A percentile compares a stretch with the other conserved stretches of the same genome.
phyloP scores from a whole-genome alignment of 108 stramenopile species.

The Thalassiosira profunda region DNA sequence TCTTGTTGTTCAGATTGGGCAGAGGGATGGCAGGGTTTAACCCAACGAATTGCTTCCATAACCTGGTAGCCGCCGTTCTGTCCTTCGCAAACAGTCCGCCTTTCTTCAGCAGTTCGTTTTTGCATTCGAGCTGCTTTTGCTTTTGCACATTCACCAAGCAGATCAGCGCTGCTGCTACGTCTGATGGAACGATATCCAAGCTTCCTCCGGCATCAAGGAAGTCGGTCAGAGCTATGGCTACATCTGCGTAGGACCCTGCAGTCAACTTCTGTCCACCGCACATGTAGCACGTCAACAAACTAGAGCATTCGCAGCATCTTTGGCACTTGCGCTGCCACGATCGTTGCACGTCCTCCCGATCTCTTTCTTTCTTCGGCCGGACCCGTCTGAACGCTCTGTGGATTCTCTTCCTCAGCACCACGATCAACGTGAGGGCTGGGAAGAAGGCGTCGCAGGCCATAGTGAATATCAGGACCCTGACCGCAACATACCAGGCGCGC shows the following conservation, averaged over 20 bases:
- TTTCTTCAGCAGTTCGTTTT: slow-evolving; percentile 25
- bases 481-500: background rate
- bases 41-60: slow-evolving; percentile 19
- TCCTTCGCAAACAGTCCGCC: slow-evolving; percentile 44
- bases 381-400: background rate
- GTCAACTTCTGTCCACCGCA: slow-evolving; percentile 83
- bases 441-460: slow-evolving; percentile 20
- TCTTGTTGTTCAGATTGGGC: background rate
- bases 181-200: slow-evolving; percentile 59
- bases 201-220: slow-evolving; percentile 80
- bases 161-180: slow-evolving; percentile 54
- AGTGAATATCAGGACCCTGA: slow-evolving; percentile 12
- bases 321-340: slow-evolving; percentile 56
- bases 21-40: too few relatives aligned
- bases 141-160: slow-evolving; percentile 51
- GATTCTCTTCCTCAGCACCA: slow-evolving; percentile 9
- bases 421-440: slow-evolving; percentile 3
- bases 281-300: slow-evolving; percentile 76
- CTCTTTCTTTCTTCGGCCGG: slow-evolving; percentile 10
- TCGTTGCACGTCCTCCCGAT: slow-evolving; percentile 59
- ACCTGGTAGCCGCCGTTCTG: slow-evolving; percentile 7
- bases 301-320: slow-evolving; percentile 60
- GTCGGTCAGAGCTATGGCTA: slow-evolving; percentile 81
- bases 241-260: slow-evolving; percentile 59
- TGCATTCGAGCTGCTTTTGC: slow-evolving; percentile 46